A percentile compares a stretch with the other conserved stretches of the same genome.
These are phyloP conservation scores for Betula pendula DNA, from an alignment of 306 rosid genomes.

Conservation along the genomic window DNA sequence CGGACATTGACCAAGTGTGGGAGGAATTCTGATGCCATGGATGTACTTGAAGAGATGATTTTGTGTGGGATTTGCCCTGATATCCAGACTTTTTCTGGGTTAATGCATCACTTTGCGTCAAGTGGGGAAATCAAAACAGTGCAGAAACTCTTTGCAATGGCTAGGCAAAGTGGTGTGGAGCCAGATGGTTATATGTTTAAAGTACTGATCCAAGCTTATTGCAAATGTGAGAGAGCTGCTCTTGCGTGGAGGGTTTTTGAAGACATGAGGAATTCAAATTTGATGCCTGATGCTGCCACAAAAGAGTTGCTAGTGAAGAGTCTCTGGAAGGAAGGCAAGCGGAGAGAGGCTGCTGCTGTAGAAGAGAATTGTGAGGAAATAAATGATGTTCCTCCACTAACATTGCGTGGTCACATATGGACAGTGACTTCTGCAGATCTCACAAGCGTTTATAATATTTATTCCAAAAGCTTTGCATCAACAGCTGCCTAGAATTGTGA, in stretches of 20 bases:
- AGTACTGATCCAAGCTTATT: constrained; percentile 76
- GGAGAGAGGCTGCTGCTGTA: constrained; percentile 77
- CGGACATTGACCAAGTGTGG: constrained; percentile 72
- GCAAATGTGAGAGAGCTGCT: constrained; percentile 69
- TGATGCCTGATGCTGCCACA: constrained; percentile 63
- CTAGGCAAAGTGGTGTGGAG: constrained; percentile 64
- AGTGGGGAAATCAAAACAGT: constrained; percentile 65
- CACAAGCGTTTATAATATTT: constrained; percentile 51
- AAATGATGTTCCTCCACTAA: constrained; percentile 47
- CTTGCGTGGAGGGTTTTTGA: constrained; percentile 73
- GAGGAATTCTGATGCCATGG: constrained; percentile 55
- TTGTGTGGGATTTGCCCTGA: constrained; percentile 61
- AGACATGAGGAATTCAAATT: constrained; percentile 59
- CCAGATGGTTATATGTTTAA: constrained; percentile 70
- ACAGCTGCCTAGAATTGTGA: constrained; percentile 33
- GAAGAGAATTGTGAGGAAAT: constrained; percentile 64
- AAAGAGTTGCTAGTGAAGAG: constrained; percentile 80
- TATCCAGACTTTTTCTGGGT: constrained; percentile 74
- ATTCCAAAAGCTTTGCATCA: constrained; percentile 52
- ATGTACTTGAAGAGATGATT: constrained; percentile 76
- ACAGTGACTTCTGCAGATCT: constrained; percentile 70
- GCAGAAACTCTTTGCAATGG: constrained; percentile 67
- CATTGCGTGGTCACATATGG: constrained; percentile 72
- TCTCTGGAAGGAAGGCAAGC: constrained; percentile 85
- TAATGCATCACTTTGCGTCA: constrained; percentile 64